Base-by-base conservation (phyloP, 2,329 filamentous ascomycete genomes). In the Nigrospora oryzae region DNA sequence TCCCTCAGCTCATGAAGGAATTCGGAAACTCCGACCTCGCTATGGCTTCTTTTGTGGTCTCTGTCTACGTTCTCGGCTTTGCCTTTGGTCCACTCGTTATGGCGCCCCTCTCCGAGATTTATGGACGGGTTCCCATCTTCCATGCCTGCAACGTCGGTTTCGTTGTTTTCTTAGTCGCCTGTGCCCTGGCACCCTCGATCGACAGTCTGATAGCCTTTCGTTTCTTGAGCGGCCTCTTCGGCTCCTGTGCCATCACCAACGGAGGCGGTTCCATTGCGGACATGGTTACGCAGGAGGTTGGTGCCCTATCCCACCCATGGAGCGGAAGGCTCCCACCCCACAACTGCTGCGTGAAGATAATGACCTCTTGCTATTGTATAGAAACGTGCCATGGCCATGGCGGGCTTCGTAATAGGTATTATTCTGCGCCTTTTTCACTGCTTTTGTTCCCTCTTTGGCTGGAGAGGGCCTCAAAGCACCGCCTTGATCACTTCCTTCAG, bases 261-360 rank as follows among this genome's bases (percentile, higher is more conserved):
- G 83, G 81, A 8, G 79, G 79, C 32, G 81, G 81, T 16, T 77
- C 77, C 3, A 79, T 87, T 32, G 76, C 79, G 30, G 84, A 87
- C 57, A 69, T 86, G 61, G 71, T 85, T 28, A 56, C 59, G 0
- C 71, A 73, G 40, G 74, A 36, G 23, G 23, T 28, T 10, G 10
- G 23, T 28, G 81, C 8, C 5, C 23, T 10, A 10, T 10, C 8
- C 10, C 23, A 7, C 7, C 23, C 5, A 28, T 28, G 23, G 23
- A 10, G 23, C 61, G 31, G 58, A 73, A 17, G 70, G 68, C 0
- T 68, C 68, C 11, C 56, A 6, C 23, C 56, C 58, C 3, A n/a
- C n/a, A 6, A n/a, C 4, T 14, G 6, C 23, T 40, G 5, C 16
- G 31, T 40, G 38, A 15, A 28, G 11, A 11, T 40, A n/a, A 19